Percentiles rank a stretch among this genome's conserved stretches.
Evolutionary conservation across 2,329 filamentous ascomycete genomes (phyloP).

Genomic region (Venturia oleaginea): DNA sequence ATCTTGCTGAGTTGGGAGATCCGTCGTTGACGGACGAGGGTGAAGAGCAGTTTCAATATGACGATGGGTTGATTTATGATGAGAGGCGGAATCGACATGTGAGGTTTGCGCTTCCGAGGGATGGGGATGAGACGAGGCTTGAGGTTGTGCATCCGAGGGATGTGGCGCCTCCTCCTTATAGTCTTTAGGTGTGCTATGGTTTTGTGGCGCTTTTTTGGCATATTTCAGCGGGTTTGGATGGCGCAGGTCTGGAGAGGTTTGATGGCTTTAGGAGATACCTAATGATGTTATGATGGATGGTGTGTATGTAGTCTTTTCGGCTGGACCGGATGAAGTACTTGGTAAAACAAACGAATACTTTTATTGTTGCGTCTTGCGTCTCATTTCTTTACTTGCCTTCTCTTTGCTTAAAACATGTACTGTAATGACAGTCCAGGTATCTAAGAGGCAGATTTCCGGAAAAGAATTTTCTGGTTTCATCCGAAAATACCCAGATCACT

Average conservation of each 20-base stretch:
- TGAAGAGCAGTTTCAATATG: background rate
- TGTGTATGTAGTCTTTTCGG: background rate
- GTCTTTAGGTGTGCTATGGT: background rate
- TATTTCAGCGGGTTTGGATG: background rate
- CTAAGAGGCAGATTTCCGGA: too few relatives aligned
- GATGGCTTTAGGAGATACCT: background rate
- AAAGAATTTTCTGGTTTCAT: too few relatives aligned
- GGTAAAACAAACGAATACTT: background rate
- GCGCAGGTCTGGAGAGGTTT: background rate
- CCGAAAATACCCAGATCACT: too few relatives aligned
- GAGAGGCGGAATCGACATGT: background rate
- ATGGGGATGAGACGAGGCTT: background rate
- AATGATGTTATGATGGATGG: background rate
- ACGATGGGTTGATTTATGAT: background rate
- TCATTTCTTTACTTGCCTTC: too few relatives aligned
- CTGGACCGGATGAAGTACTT: background rate
- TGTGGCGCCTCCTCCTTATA: constrained; percentile 2
- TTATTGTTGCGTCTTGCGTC: too few relatives aligned
- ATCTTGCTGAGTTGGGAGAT: constrained; percentile 1
- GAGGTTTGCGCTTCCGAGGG: background rate
- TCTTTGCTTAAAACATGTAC: too few relatives aligned
- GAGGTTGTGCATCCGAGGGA: background rate
- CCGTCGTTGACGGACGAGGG: background rate
- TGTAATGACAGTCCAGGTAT: too few relatives aligned
- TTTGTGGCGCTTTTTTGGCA: background rate